Conservation (phyloP, 371 early-diverging fungal species). For the Mortierella sp. region DNA sequence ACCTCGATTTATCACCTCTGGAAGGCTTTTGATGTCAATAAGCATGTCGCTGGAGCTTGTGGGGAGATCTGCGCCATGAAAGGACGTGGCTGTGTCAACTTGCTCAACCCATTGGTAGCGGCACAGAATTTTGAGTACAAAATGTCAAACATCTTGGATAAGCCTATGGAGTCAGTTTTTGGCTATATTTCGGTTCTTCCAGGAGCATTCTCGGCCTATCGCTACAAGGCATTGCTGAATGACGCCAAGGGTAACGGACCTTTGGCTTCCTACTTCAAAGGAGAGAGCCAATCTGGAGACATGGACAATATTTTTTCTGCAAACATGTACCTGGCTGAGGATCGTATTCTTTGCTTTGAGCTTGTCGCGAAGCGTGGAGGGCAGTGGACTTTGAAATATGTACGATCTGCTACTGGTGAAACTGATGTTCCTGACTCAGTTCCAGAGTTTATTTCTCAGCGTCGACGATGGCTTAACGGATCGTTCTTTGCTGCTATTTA, state of each 20-base stretch:
- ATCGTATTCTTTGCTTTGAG: conserved; percentile 91
- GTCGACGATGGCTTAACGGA: conserved; percentile 96
- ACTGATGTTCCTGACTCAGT: conserved; percentile 89
- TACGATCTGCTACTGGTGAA: conserved; percentile 77
- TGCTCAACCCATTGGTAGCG: conserved; percentile 92
- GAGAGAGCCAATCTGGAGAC: conserved; percentile 80
- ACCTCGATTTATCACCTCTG: conserved; percentile 91
- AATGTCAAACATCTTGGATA: conserved; percentile 93
- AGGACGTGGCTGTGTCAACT: conserved; percentile 74
- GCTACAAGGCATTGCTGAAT: conserved; percentile 84
- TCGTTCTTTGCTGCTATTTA: conserved; percentile 95
- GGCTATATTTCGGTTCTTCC: conserved; percentile 93
- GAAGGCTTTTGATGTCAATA: conserved; percentile 92
- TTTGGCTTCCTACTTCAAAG: conserved; percentile 86
- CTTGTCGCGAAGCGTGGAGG: conserved; percentile 83
- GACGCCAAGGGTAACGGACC: conserved; percentile 73
- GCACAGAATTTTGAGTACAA: conserved; percentile 95
- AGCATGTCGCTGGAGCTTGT: conserved; percentile 93
- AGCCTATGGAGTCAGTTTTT: conserved; percentile 90
- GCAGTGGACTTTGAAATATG: conserved; percentile 78
- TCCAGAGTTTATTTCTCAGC: conserved; percentile 91
- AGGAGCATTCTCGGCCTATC: conserved; percentile 93
- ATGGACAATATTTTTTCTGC: conserved; percentile 71
- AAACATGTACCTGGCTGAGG: conserved; percentile 87
- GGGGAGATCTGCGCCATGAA: conserved; percentile 95